Base-by-base conservation (phyloP, 345 rosid genomes). In the Leavenworthia alabamica region DNA sequence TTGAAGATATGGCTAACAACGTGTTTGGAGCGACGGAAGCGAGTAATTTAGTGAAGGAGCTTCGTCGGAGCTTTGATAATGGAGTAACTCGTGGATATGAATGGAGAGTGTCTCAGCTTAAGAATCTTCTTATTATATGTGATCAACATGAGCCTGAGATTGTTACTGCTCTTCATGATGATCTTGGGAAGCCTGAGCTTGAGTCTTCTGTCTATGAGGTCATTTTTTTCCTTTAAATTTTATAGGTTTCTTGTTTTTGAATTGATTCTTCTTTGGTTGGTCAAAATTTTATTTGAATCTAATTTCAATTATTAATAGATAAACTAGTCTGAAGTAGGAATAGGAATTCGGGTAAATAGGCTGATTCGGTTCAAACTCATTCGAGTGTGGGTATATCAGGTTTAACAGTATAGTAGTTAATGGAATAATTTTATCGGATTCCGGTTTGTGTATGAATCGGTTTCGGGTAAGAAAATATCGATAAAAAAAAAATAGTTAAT, bases 151-250 rank as follows among this genome's bases (percentile, higher is more conserved):
- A 86, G 82, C 68, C 80, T 33, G 89, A 73, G 36, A 86, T 92
- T 54, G 80, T 72, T 68, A 73, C 77, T 8, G 90, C 95, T 66
- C 96, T 92, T 55, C 75, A 67, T 17, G 68, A 78, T 7, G 98
- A 92, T 81, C 86, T 92, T 57, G 69, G 77, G 26, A 92, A 92
- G 57, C 98, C 96, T 29, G 88, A 82, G 56, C 81, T 79, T 29
- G 97, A 89, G 68, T 75, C 95, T 65, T 54, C 67, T 49, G 46
- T 92, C 50, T 85, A 78, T 42, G 97, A 92, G 96, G 97, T 92
- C 24, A 13, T 33, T 19, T 33, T n/a, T 16, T 6, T 0, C 7
- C 24, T 17, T 31, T 52, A 16, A 29, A 24, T 10, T 52, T 19
- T 32, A n/a, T n/a, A 8, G 14, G 8, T 6, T 50, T 50, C 7